A percentile compares a stretch with the other conserved stretches of the same genome.
Conservation (phyloP, 1,284 basidiomycete genomes). For the Rhodotorula sp. region DNA sequence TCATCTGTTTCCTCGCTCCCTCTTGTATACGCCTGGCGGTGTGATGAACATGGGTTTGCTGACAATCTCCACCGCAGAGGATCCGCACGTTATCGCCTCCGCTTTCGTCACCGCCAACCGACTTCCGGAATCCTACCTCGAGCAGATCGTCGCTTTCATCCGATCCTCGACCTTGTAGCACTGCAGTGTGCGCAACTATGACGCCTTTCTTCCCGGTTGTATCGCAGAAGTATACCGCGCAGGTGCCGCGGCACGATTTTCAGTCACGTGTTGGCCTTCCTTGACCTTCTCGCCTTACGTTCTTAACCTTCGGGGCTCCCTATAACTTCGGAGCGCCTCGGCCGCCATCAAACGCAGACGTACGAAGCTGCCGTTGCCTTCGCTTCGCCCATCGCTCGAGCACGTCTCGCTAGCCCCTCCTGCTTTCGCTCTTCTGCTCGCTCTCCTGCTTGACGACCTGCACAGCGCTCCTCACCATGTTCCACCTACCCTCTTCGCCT, state of each 20-base stretch:
- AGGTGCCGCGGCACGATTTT: too few species aligned
- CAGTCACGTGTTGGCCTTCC: background rate
- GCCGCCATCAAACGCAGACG: background rate
- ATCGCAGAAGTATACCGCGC: background rate
- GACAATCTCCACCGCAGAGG: slow-evolving; percentile 55
- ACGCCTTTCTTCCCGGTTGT: background rate
- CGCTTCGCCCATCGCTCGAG: background rate
- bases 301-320: background rate
- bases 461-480: too few species aligned
- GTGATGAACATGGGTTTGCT: too few species aligned
- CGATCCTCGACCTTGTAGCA: background rate
- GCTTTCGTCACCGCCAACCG: slow-evolving; percentile 81
- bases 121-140: slow-evolving; percentile 76
- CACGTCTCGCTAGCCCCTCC: background rate
- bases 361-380: background rate
- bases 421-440: too few species aligned
- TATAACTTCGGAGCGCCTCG: too few species aligned
- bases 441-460: too few species aligned
- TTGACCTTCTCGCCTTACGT: background rate
- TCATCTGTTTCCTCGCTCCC: background rate
- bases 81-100: slow-evolving; percentile 84
- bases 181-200: fast-evolving
- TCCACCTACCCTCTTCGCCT: too few species aligned
- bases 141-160: slow-evolving; percentile 92
- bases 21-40: too few species aligned